A percentile compares a stretch with the other conserved stretches of the same genome.
Evolutionary conservation across 148 eudicot species (phyloP).

Genomic region (Rheum nobile): DNA sequence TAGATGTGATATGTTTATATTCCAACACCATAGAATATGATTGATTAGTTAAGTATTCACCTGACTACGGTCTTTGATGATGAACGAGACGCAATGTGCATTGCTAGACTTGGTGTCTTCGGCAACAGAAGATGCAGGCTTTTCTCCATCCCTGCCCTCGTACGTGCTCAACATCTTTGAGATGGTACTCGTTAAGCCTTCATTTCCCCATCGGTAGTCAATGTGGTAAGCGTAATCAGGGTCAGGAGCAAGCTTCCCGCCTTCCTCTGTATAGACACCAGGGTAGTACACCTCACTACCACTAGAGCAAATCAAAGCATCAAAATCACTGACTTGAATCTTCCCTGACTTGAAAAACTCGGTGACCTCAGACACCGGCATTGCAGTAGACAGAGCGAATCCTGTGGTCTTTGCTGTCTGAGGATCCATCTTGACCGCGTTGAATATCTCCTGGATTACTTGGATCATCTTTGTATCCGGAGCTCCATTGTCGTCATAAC

Average conservation of each 20-base stretch:
- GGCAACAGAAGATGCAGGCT: constrained; percentile 18
- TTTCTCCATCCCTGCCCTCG: constrained; percentile 20
- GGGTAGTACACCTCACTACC: constrained; percentile 72
- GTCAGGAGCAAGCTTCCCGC: constrained; percentile 39
- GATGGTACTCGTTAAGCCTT: constrained; percentile 48
- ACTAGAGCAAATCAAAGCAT: constrained; percentile 64
- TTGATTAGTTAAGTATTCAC: constrained; percentile 11
- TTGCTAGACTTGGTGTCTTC: constrained; percentile 49
- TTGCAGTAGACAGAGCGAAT: constrained; percentile 56
- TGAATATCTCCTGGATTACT: constrained; percentile 40
- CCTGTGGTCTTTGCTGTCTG: constrained; percentile 44
- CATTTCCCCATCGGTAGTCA: constrained; percentile 70
- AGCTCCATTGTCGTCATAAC: constrained; percentile 43
- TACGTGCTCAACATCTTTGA: constrained; percentile 39
- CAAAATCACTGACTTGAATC: constrained; percentile 50
- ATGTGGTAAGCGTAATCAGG: constrained; percentile 52
- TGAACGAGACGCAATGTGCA: constrained; percentile 52
- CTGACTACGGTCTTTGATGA: constrained; percentile 46
- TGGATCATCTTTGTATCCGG: constrained; percentile 52
- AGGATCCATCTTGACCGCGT: constrained; percentile 36
- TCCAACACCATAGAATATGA: too few species aligned
- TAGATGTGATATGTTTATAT: too few species aligned
- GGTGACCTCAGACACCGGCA: constrained; percentile 38
- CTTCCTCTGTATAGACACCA: constrained; percentile 35
- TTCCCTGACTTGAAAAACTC: constrained; percentile 42